Percentiles rank a stretch among this genome's conserved stretches.
These are phyloP conservation scores for Coemansia sp. DNA, from an alignment of 192 early-diverging fungal genomes.

Conservation along the genomic window DNA sequence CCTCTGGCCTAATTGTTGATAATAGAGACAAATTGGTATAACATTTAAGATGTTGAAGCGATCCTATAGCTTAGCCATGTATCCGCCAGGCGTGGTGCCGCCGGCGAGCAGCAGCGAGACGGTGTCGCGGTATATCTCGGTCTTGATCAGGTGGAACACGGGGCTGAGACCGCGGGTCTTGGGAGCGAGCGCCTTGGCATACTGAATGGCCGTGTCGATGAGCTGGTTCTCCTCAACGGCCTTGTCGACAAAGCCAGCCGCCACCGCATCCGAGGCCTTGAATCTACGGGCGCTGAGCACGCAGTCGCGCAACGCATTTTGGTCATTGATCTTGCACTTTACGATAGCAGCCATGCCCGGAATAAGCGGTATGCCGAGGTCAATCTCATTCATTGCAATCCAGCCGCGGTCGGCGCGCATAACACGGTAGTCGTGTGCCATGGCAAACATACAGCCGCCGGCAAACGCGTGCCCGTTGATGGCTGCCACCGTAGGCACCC, in stretches of 20 bases:
- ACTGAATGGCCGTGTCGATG: slow-evolving; percentile 56
- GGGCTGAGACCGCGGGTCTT: slow-evolving; percentile 60
- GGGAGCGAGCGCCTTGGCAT: slow-evolving; percentile 59
- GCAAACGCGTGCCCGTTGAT: slow-evolving; percentile 83
- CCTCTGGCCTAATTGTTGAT: not conserved
- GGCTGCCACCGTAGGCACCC: slow-evolving; percentile 74
- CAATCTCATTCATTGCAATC: slow-evolving; percentile 81
- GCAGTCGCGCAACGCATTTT: slow-evolving; percentile 63
- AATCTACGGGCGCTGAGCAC: slow-evolving; percentile 66
- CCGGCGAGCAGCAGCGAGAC: slow-evolving; percentile 38
- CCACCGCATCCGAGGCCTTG: slow-evolving; percentile 63
- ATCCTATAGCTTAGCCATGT: slow-evolving; percentile 48
- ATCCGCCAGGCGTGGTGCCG: slow-evolving; percentile 34
- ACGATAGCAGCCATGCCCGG: slow-evolving; percentile 74
- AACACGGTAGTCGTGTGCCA: slow-evolving; percentile 69
- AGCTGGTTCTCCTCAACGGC: slow-evolving; percentile 59
- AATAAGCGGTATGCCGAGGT: slow-evolving; percentile 66
- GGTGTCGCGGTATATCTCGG: slow-evolving; percentile 67
- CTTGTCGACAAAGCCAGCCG: slow-evolving; percentile 62
- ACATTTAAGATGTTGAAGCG: not conserved
- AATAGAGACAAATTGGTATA: not conserved
- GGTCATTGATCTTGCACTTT: slow-evolving; percentile 62
- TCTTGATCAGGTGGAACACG: slow-evolving; percentile 64
- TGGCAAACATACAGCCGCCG: slow-evolving; percentile 68
- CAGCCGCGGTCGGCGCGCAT: slow-evolving; percentile 77